These are phyloP conservation scores for Diaporthe citrichinensis DNA, from an alignment of 2,329 filamentous ascomycete genomes.

Conservation along the genomic window DNA sequence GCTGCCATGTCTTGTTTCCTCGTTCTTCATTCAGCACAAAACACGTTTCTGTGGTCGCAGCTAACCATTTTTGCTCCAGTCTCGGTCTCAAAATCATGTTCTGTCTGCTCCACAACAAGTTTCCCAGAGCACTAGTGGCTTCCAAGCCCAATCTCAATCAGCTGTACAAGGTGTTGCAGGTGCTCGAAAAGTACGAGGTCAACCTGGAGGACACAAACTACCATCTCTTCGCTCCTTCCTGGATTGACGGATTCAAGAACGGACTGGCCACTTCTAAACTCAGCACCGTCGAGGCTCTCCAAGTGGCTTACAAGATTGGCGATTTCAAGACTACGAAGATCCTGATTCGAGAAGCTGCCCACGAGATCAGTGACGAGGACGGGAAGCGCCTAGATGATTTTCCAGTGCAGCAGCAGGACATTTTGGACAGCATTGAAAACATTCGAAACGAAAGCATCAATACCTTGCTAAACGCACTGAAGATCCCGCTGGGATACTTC, in stretches of 20 bases:
- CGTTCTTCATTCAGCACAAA: background rate
- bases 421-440: constrained; percentile 13
- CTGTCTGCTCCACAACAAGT: constrained; percentile 37
- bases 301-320: constrained; percentile 33
- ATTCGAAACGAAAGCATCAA: constrained; percentile 32
- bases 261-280: constrained; percentile 24
- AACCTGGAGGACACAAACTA: constrained; percentile 31
- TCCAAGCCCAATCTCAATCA: constrained; percentile 35
- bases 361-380: constrained; percentile 24
- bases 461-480: constrained; percentile 18
- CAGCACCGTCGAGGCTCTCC: constrained; percentile 14
- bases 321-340: constrained; percentile 39
- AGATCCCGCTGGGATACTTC: constrained; percentile 25
- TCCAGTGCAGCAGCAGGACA: constrained; percentile 16
- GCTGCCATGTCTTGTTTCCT: background rate
- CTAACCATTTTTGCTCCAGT: background rate
- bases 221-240: constrained; percentile 31
- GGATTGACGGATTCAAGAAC: constrained; percentile 33
- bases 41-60: too few relatives aligned
- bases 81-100: constrained; percentile 40
- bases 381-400: constrained; percentile 18
- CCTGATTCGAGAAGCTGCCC: constrained; percentile 31
- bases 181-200: constrained; percentile 38
- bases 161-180: constrained; percentile 29
- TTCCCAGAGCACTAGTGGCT: constrained; percentile 27